These are phyloP conservation scores for Fusarium annulatum DNA, from an alignment of 2,329 filamentous ascomycete genomes.

Conservation along the genomic window DNA sequence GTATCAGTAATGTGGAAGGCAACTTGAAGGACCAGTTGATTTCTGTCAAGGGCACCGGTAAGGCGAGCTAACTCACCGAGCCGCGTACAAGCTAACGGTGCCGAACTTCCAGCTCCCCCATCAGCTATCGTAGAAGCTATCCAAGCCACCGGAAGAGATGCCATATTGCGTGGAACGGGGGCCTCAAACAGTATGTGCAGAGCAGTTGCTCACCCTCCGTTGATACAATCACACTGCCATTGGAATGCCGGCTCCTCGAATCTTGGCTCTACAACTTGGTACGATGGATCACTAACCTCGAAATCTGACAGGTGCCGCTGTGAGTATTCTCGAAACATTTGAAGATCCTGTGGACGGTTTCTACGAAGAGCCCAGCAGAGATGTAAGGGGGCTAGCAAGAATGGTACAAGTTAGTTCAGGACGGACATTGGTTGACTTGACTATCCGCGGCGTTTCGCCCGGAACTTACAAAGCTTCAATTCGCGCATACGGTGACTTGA, in stretches of 20 bases:
- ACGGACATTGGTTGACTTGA: conserved; percentile 87
- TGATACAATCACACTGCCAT: background rate
- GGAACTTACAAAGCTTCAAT: conserved; percentile 88
- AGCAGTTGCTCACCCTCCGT: conserved; percentile 10
- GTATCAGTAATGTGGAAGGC: conserved; percentile 84
- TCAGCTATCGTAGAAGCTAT: conserved; percentile 91
- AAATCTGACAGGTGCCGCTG: conserved; percentile 73
- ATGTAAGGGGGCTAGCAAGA: conserved; percentile 86
- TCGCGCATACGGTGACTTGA: conserved; percentile 87
- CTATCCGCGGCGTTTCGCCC: conserved; percentile 81
- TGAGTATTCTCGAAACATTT: conserved; percentile 93
- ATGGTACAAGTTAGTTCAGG: conserved; percentile 90
- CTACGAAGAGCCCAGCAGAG: conserved; percentile 55
- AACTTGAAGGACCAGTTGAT: conserved; percentile 86
- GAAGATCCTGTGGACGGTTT: conserved; percentile 65
- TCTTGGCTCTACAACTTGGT: background rate
- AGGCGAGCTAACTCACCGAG: conserved; percentile 33
- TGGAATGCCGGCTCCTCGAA: background rate
- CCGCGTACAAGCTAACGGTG: conserved; percentile 17
- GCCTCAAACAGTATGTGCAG: conserved; percentile 78
- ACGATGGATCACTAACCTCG: conserved; percentile 13
- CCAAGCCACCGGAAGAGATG: conserved; percentile 89
- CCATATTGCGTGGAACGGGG: conserved; percentile 91
- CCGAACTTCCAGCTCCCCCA: conserved; percentile 71
- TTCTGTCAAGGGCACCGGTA: conserved; percentile 84